Percentiles rank a stretch among this genome's conserved stretches.
Conservation (phyloP, 768 basidiomycete genomes). For the Piloderma croceum region DNA sequence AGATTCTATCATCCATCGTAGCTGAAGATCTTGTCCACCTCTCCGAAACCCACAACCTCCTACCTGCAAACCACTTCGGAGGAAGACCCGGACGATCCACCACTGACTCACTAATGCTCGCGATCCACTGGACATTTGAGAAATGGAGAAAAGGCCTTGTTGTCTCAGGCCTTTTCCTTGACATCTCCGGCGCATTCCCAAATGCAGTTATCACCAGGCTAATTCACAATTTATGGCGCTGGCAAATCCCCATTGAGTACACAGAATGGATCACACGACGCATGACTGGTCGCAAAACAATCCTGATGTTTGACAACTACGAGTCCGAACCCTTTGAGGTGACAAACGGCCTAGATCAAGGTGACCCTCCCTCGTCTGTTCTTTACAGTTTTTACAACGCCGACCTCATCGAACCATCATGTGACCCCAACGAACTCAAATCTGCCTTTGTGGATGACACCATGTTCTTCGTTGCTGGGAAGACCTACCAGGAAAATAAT, state of each 20-base stretch:
- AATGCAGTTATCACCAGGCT: constrained; percentile 15
- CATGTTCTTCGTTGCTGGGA: too few species aligned
- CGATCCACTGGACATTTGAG: constrained; percentile 15
- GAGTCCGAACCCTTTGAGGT: constrained; percentile 12
- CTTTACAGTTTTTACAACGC: constrained; percentile 23
- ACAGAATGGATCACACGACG: constrained; percentile 10
- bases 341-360: constrained; percentile 23
- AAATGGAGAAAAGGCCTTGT: constrained; percentile 20
- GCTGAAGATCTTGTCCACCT: constrained; percentile 11
- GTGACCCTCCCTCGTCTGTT: constrained; percentile 19
- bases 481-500: constrained; percentile 17
- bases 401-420: constrained; percentile 13
- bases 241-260: constrained; percentile 17
- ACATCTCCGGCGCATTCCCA: constrained; percentile 26
- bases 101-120: constrained; percentile 14
- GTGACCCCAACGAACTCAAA: constrained; percentile 1
- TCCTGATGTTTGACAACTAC: constrained; percentile 23
- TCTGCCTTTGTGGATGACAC: constrained; percentile 18
- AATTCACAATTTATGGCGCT: constrained; percentile 18
- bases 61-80: constrained; percentile 16
- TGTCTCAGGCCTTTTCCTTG: constrained; percentile 22
- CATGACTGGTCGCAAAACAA: constrained; percentile 15
- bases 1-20: constrained; percentile 10
- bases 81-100: constrained; percentile 17
- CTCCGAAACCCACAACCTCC: constrained; percentile 12